Conservation (phyloP, 495 filamentous ascomycete genomes). For the Penicillium atrosanguineum region DNA sequence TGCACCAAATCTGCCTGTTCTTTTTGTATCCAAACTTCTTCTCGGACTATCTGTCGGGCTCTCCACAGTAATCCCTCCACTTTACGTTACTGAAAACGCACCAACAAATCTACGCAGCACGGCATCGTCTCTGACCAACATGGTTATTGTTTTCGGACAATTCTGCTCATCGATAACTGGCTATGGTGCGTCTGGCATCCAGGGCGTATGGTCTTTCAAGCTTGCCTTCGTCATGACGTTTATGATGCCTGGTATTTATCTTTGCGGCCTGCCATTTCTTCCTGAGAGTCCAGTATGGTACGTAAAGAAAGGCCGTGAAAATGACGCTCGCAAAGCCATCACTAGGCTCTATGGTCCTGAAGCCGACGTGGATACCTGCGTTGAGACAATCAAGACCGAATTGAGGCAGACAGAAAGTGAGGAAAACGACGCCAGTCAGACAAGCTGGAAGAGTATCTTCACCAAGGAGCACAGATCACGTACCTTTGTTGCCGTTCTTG, state of each 20-base stretch:
- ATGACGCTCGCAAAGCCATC: conserved; percentile 12
- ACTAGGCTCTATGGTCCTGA: conserved; percentile 4
- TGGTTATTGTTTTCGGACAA: conserved; percentile 13
- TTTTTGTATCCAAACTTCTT: conserved; percentile 14
- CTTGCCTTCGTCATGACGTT: conserved; percentile 17
- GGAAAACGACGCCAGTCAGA: conserved; percentile 4
- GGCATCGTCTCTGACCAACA: conserved; percentile 12
- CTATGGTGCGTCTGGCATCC: conserved; percentile 9
- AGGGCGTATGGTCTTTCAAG: conserved; percentile 11
- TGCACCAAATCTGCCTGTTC: conserved; percentile 7
- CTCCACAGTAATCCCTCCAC: conserved; percentile 9
- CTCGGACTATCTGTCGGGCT: conserved; percentile 13
- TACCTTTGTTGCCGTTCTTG: conserved; percentile 13
- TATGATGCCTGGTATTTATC: conserved; percentile 8
- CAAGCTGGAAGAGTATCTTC: conserved; percentile 18
- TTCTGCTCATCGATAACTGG: conserved; percentile 12
- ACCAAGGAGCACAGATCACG: conserved; percentile 13
- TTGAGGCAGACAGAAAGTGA: conserved; percentile 7
- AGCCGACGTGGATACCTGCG: conserved; percentile 4
- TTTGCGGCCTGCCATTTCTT: conserved; percentile 16
- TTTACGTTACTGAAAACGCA: conserved; percentile 17
- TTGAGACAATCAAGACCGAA: conserved; percentile 11
- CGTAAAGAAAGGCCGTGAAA: conserved; percentile 13
- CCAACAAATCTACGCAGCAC: conserved; percentile 10
- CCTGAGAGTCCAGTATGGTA: conserved; percentile 15